Percentiles rank a stretch among this genome's conserved stretches.
phyloP scores from a whole-genome alignment of 768 basidiomycete genomes.

The Boletus subparvulus region DNA sequence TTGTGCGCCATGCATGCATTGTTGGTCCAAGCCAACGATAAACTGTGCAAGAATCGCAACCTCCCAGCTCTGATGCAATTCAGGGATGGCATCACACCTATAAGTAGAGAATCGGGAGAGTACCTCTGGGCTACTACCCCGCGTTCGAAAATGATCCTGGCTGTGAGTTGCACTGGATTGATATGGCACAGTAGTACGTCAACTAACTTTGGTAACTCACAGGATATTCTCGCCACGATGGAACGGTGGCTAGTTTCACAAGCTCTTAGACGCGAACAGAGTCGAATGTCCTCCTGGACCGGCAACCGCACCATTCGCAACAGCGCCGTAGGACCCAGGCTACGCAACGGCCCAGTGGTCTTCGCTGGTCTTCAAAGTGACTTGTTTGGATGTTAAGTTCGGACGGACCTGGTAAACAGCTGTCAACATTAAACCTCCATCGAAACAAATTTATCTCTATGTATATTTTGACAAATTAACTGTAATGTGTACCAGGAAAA shows the following conservation, averaged over 20 bases:
- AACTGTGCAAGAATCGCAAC: slow-evolving; percentile 30
- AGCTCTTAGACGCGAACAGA: slow-evolving; percentile 16
- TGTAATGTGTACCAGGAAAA: background rate
- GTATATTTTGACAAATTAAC: background rate
- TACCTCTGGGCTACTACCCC: slow-evolving; percentile 22
- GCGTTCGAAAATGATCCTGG: slow-evolving; percentile 16
- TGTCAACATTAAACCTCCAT: slow-evolving; percentile 5
- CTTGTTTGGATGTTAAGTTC: slow-evolving; percentile 17
- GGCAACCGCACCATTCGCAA: slow-evolving; percentile 8
- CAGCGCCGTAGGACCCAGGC: slow-evolving; percentile 28
- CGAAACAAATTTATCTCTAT: background rate
- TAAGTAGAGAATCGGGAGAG: slow-evolving; percentile 12
- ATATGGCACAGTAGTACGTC: background rate
- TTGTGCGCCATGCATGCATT: slow-evolving; percentile 38
- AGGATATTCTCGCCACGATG: slow-evolving; percentile 31
- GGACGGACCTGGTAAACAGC: slow-evolving; percentile 17
- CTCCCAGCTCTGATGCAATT: slow-evolving; percentile 20
- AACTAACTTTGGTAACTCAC: slow-evolving; percentile 2
- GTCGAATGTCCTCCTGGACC: background rate
- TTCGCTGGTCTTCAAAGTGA: background rate
- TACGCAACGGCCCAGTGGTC: slow-evolving; percentile 6
- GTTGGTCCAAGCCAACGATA: slow-evolving; percentile 32
- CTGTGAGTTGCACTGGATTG: slow-evolving; percentile 14
- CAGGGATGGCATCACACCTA: slow-evolving; percentile 12
- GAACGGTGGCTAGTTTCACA: slow-evolving; percentile 28